These are phyloP conservation scores for Aureobasidium sp. DNA, from an alignment of 2,329 filamentous ascomycete genomes.

Conservation along the genomic window DNA sequence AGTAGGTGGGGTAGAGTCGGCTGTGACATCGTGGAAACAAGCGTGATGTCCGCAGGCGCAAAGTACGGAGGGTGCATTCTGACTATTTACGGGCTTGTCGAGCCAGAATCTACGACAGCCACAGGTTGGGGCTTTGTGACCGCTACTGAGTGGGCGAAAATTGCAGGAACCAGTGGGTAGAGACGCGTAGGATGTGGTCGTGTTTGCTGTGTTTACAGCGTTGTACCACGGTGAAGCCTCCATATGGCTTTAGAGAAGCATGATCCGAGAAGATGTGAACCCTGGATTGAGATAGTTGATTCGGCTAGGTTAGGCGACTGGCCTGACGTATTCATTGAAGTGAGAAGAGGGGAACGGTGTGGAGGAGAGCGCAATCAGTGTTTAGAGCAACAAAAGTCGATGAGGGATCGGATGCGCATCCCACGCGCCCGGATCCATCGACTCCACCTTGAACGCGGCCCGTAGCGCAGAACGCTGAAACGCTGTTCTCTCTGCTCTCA, in stretches of 20 bases:
- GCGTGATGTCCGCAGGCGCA: conserved; percentile 49
- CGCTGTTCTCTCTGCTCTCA: background rate
- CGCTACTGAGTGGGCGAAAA: conserved; percentile 38
- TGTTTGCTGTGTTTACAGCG: conserved; percentile 9
- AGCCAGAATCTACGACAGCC: conserved; percentile 47
- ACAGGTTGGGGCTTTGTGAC: conserved; percentile 35
- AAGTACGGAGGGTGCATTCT: background rate
- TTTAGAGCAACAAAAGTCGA: background rate
- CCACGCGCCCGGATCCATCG: conserved; percentile 2
- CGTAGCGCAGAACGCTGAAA: background rate
- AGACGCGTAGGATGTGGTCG: conserved; percentile 17
- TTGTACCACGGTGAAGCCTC: conserved; percentile 8
- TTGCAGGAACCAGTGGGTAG: conserved; percentile 45
- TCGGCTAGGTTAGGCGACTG: background rate
- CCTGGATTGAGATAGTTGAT: background rate
- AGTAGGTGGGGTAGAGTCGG: background rate
- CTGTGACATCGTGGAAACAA: conserved; percentile 38
- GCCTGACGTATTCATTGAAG: background rate
- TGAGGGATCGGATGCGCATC: background rate
- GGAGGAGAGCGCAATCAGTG: background rate
- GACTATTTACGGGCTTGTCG: conserved; percentile 18
- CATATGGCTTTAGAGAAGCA: conserved; percentile 7
- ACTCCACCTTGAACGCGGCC: conserved; percentile 2
- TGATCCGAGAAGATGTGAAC: background rate
- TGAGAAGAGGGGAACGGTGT: background rate